Percentiles rank a stretch among this genome's conserved stretches.
Evolutionary conservation across 2,329 filamentous ascomycete genomes (phyloP).

Genomic region (Penicillium sclerotiorum): DNA sequence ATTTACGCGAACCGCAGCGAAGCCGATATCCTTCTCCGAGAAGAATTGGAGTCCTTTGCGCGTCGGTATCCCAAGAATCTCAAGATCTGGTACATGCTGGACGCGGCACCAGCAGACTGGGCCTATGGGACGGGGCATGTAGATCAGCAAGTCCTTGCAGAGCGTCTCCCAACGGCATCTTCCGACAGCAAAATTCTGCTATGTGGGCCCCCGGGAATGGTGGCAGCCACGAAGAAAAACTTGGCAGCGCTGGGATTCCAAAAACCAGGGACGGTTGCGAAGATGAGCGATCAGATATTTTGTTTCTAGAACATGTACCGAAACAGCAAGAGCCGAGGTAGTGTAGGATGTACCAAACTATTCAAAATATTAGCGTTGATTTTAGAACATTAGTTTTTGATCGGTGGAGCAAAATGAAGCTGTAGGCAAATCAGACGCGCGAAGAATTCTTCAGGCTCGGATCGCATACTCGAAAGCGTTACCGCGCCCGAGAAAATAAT

Average conservation of each 20-base stretch:
- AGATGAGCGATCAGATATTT: conserved; percentile 60
- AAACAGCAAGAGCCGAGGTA: neutral
- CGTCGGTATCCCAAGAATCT: conserved; percentile 58
- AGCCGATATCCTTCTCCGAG: conserved; percentile 61
- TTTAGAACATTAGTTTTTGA: no score
- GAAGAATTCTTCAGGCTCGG: no score
- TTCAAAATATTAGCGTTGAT: no score
- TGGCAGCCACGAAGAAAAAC: conserved; percentile 58
- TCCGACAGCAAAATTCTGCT: conserved; percentile 60
- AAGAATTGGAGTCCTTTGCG: conserved; percentile 59
- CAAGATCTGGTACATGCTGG: conserved; percentile 54
- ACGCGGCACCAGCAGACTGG: conserved; percentile 49
- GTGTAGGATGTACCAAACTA: no score
- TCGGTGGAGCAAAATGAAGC: no score
- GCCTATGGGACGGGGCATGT: conserved; percentile 44
- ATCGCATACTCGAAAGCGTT: no score
- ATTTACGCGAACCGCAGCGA: conserved; percentile 63
- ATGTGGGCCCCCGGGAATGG: conserved; percentile 65
- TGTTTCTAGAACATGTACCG: conserved; percentile 43
- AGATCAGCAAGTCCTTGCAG: conserved; percentile 43
- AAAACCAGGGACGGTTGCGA: conserved; percentile 53
- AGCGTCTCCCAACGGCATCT: conserved; percentile 53
- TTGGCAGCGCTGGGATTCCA: conserved; percentile 55
- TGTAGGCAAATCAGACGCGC: no score
- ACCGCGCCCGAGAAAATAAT: no score